Base-by-base conservation (phyloP, 73 alveolate species). In the Blepharisma japonicum region DNA sequence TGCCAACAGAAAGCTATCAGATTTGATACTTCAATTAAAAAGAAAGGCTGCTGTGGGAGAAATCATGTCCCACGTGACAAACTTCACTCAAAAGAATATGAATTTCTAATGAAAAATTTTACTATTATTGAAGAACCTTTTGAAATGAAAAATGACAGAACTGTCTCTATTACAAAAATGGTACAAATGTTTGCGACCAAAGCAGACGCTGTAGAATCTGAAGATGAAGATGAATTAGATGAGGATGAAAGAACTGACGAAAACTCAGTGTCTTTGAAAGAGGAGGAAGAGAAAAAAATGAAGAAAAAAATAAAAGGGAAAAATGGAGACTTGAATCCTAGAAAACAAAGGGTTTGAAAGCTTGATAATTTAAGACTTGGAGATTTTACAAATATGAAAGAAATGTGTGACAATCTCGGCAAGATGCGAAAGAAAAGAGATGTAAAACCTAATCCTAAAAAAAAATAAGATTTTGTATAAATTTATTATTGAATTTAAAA, bases 1-100 rank as follows among this genome's bases (percentile, higher is more conserved):
- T 88, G 95, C 50, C 82, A 77, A 51, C 48, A 80, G 11, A 71
- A 84, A 55, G 95, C 95, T 3, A 20, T 83, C 42, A 55, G 95
- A 77, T 88, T 88, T 50, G 55, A 77, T 39, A 84, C 90, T 9
- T 18, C 55, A 3, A 23, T 80, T 6, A 79, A 77, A 46, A 45
- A 72, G 27, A 38, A 48, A 72, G 95, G 95, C 7, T 88, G 95
- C 71, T 77, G 81, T 14, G 66, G 87, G 2, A 83, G 66, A 48
- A 71, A 80, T 56, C 95, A 88, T 71, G 18, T 11, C 18, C 42
- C 50, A 4, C 18, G 68, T 3, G 23, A 53, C 3, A 53, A 20
- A n/a, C 0, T 27, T 61, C 49, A 61, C 20, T 18, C 39, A 18
- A 61, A 61, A 23, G 77, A 61, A 61, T 61, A 61, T 23, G 77